Evolutionary conservation across 2,329 filamentous ascomycete genomes (phyloP).

Genomic region (Diplodia scrobiculata): DNA sequence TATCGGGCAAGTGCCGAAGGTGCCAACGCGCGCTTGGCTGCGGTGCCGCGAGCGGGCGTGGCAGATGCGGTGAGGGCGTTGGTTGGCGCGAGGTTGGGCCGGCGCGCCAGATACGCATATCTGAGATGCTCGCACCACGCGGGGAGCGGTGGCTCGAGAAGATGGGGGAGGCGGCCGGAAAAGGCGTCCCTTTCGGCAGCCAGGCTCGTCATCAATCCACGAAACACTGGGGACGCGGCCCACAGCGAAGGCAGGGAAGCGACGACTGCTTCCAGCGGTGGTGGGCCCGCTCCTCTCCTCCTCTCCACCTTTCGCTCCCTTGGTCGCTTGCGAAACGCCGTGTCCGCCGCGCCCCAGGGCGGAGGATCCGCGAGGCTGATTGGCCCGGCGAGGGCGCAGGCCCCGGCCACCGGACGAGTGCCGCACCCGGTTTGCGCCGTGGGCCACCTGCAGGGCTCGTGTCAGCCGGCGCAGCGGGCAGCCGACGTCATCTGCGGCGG

Average conservation of each 20-base stretch:
- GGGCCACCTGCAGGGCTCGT: not conserved
- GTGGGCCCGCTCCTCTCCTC: constrained; percentile 16
- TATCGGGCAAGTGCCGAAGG: constrained; percentile 4
- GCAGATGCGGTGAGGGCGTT: constrained; percentile 2
- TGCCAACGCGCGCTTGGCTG: not conserved
- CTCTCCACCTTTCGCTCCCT: constrained; percentile 13
- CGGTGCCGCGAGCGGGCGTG: not conserved
- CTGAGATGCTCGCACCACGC: constrained; percentile 7
- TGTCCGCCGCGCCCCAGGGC: constrained; percentile 4
- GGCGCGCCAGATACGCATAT: constrained; percentile 10
- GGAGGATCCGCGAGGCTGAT: constrained; percentile 13
- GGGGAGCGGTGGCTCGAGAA: constrained; percentile 14
- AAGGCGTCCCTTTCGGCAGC: constrained; percentile 14
- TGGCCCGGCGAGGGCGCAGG: not conserved
- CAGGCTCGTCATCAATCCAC: constrained; percentile 14
- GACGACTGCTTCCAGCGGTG: not conserved
- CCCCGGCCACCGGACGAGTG: not conserved
- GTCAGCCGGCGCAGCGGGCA: not conserved
- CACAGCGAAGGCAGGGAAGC: not conserved
- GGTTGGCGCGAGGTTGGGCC: constrained; percentile 18
- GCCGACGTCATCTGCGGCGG: constrained; percentile 19
- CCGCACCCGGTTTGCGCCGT: constrained; percentile 25
- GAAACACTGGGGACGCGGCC: constrained; percentile 20
- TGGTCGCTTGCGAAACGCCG: not conserved
- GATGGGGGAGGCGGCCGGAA: constrained; percentile 17